Evolutionary conservation across 352 stramenopile species (phyloP).

Genomic region (Plasmopara halstedii): DNA sequence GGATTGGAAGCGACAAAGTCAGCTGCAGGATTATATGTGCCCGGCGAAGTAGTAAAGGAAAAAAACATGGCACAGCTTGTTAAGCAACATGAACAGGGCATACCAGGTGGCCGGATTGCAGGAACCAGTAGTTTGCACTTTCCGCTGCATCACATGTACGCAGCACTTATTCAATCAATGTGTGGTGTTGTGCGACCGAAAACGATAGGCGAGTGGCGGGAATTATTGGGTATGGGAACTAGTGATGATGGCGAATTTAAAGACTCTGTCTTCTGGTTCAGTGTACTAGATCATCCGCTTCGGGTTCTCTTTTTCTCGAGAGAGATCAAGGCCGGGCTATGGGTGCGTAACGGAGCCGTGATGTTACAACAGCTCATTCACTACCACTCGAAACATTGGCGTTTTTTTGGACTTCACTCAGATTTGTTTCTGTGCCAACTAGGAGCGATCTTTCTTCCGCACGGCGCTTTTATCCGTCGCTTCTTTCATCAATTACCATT

Average conservation of each 20-base stretch:
- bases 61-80: slow-evolving; percentile 16
- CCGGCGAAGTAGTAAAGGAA: slow-evolving; percentile 10
- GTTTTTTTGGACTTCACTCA: slow-evolving; percentile 63
- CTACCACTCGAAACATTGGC: slow-evolving; percentile 79
- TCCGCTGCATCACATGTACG: slow-evolving; percentile 73
- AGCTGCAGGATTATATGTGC: slow-evolving; percentile 1
- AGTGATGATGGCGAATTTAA: slow-evolving; percentile 10
- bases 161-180: slow-evolving; percentile 44
- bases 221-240: slow-evolving; percentile 28
- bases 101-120: slow-evolving; percentile 14
- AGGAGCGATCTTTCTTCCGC: slow-evolving; percentile 39
- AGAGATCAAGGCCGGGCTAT: slow-evolving; percentile 68
- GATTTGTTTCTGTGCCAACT: slow-evolving; percentile 68
- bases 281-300: slow-evolving; percentile 37
- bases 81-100: slow-evolving; percentile 34
- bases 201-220: slow-evolving; percentile 36
- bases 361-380: slow-evolving; percentile 79
- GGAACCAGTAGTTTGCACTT: slow-evolving; percentile 65
- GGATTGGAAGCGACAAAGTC: slow-evolving; percentile 3
- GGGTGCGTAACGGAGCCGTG: slow-evolving; percentile 69
- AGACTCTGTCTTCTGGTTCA: slow-evolving; percentile 42
- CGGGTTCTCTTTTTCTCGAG: slow-evolving; percentile 56
- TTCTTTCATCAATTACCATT: slow-evolving; percentile 51
- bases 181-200: slow-evolving; percentile 31
- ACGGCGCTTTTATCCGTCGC: slow-evolving; percentile 43